A percentile compares a stretch with the other conserved stretches of the same genome.
Evolutionary conservation across 495 filamentous ascomycete species (phyloP).

Genomic region (Talaromyces proteolyticus): DNA sequence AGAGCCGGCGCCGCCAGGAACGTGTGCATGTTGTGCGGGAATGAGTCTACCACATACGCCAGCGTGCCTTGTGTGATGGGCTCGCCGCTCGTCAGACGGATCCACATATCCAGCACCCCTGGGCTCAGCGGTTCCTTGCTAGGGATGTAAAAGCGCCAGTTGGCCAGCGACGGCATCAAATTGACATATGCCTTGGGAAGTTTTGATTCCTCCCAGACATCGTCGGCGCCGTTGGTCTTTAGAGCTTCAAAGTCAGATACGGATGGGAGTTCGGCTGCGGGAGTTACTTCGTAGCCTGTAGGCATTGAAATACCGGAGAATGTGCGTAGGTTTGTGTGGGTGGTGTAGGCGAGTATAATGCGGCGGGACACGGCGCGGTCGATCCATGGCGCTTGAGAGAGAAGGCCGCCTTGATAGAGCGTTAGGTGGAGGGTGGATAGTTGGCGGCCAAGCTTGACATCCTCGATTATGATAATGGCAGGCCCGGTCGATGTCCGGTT

Average conservation of each 20-base stretch:
- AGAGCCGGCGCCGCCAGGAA: slow-evolving; percentile 7
- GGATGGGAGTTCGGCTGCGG: not conserved
- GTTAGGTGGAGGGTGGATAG: slow-evolving; percentile 1
- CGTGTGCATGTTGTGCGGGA: slow-evolving; percentile 24
- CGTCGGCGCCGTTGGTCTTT: slow-evolving; percentile 1
- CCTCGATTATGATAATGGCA: slow-evolving; percentile 5
- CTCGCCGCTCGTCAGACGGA: slow-evolving; percentile 1
- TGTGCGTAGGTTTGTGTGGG: not conserved
- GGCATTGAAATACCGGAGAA: not conserved
- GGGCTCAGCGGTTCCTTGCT: not conserved
- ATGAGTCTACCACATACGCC: slow-evolving; percentile 19
- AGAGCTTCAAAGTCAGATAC: slow-evolving; percentile 1
- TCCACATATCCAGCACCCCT: slow-evolving; percentile 3
- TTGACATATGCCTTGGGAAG: not conserved
- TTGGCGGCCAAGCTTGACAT: slow-evolving; percentile 2
- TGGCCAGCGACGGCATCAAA: not conserved
- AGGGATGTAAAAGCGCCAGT: not conserved
- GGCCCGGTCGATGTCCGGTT: not conserved
- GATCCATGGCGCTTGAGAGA: slow-evolving; percentile 13
- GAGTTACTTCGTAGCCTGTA: slow-evolving; percentile 2
- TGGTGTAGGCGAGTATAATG: not conserved
- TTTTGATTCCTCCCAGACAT: not conserved
- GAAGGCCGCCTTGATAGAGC: slow-evolving; percentile 10
- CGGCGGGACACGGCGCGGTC: slow-evolving; percentile 1
- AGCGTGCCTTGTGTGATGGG: slow-evolving; percentile 11